Evolutionary conservation across 345 rosid genomes (phyloP).

Genomic region (Aquilaria sinensis): DNA sequence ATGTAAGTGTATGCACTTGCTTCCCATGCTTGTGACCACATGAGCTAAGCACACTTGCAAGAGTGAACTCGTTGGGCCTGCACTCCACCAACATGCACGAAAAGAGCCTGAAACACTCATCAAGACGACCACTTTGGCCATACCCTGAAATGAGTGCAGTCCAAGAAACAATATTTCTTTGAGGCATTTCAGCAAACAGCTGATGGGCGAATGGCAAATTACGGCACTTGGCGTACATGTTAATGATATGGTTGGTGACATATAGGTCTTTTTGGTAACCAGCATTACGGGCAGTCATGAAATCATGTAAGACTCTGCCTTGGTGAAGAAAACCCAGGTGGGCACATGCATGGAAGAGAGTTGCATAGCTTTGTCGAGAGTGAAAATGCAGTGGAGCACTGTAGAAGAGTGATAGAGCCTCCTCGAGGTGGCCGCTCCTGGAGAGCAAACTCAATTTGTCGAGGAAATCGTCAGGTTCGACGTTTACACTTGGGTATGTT

Average conservation of each 20-base stretch:
- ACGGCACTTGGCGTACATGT: conserved; percentile 66
- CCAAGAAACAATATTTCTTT: conserved; percentile 74
- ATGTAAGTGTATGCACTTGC: conserved; percentile 63
- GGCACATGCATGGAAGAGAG: conserved; percentile 70
- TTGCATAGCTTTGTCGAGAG: conserved; percentile 38
- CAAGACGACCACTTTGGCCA: conserved; percentile 38
- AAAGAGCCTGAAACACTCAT: conserved; percentile 45
- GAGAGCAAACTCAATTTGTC: conserved; percentile 20
- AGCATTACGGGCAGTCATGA: conserved; percentile 32
- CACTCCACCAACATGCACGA: conserved; percentile 47
- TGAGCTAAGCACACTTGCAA: conserved; percentile 61
- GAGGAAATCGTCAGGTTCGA: conserved; percentile 18
- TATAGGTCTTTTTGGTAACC: conserved; percentile 20
- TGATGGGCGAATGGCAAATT: conserved; percentile 34
- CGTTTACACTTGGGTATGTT: neutral
- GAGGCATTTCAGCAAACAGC: conserved; percentile 64
- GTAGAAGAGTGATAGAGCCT: conserved; percentile 45
- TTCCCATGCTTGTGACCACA: conserved; percentile 43
- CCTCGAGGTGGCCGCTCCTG: conserved; percentile 34
- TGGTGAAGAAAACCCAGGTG: conserved; percentile 39
- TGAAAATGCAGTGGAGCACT: conserved; percentile 25
- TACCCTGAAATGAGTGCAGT: conserved; percentile 70
- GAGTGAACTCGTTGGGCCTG: conserved; percentile 63
- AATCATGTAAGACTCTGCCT: conserved; percentile 49
- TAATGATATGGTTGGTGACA: conserved; percentile 54